Conservation (phyloP, 2,329 filamentous ascomycete species). For the Erysiphe neolycopersici region DNA sequence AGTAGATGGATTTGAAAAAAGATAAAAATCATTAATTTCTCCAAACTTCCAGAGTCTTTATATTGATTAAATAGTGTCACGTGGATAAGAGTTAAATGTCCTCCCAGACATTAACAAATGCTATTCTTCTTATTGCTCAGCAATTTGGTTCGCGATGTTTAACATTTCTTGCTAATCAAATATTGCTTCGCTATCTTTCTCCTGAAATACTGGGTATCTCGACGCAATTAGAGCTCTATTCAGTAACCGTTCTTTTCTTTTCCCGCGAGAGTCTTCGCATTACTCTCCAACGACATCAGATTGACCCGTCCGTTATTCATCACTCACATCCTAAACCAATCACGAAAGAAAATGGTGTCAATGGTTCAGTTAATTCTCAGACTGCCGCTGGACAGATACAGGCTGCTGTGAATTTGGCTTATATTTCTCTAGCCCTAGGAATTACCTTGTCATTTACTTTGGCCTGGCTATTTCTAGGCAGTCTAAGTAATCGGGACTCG, state of each 20-base stretch:
- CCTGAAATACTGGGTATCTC: constrained; percentile 64
- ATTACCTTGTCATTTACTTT: constrained; percentile 34
- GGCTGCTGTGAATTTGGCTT: constrained; percentile 67
- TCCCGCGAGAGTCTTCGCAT: constrained; percentile 73
- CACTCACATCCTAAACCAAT: constrained; percentile 20
- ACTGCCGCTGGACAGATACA: constrained; percentile 25
- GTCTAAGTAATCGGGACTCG: constrained; percentile 19
- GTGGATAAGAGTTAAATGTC: neutral
- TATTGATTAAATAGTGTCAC: neutral
- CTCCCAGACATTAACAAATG: neutral
- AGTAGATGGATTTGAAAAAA: too few relatives aligned
- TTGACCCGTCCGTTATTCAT: neutral
- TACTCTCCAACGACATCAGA: constrained; percentile 48
- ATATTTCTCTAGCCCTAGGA: constrained; percentile 48
- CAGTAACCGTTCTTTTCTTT: constrained; percentile 83
- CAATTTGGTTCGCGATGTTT: constrained; percentile 69
- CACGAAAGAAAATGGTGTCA: constrained; percentile 5
- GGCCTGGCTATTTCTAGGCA: constrained; percentile 38
- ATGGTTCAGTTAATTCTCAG: constrained; percentile 8
- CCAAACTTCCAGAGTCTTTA: neutral
- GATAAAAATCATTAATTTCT: neutral
- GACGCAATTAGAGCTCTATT: constrained; percentile 78
- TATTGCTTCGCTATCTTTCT: constrained; percentile 67
- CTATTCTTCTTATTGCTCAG: constrained; percentile 40
- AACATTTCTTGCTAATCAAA: constrained; percentile 79